A percentile compares a stretch with the other conserved stretches of the same genome.
phyloP scores from a whole-genome alignment of 805 yeast genomes.

The Candida vaughaniae region DNA sequence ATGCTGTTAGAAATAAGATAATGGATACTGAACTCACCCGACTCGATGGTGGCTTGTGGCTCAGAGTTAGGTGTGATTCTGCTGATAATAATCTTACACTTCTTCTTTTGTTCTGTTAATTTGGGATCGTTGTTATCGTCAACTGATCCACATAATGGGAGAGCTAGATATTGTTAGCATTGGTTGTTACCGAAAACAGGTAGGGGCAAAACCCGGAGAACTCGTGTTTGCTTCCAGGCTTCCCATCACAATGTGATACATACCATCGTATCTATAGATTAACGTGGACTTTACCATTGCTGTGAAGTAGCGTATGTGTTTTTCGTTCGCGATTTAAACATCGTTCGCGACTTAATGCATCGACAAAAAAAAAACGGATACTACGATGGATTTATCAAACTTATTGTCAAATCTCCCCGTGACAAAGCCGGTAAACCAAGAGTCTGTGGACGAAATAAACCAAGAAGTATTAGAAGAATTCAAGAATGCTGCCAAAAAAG shows the following conservation, averaged over 20 bases:
- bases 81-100: slow-evolving; percentile 72
- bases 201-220: too few species aligned
- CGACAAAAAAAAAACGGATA: slow-evolving; percentile 1
- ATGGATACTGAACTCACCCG: slow-evolving; percentile 71
- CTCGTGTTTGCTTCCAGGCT: too few species aligned
- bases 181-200: neutral
- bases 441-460: slow-evolving; percentile 47
- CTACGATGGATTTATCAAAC: slow-evolving; percentile 60
- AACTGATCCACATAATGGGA: slow-evolving; percentile 88
- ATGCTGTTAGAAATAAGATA: slow-evolving; percentile 66
- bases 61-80: slow-evolving; percentile 79
- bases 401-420: slow-evolving; percentile 56
- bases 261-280: slow-evolving; percentile 65
- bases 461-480: slow-evolving; percentile 60
- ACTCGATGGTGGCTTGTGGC: slow-evolving; percentile 79
- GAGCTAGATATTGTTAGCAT: slow-evolving; percentile 44
- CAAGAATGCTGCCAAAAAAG: slow-evolving; percentile 69
- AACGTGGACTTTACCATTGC: slow-evolving; percentile 66
- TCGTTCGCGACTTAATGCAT: slow-evolving; percentile 1
- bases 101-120: slow-evolving; percentile 76
- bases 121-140: slow-evolving; percentile 66
- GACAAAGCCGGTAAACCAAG: slow-evolving; percentile 47
- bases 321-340: slow-evolving; percentile 1
- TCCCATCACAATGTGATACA: too few species aligned
- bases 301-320: slow-evolving; percentile 4